A percentile compares a stretch with the other conserved stretches of the same genome.
These are phyloP conservation scores for Solanum appendiculatum DNA, from an alignment of 257 asterid species.

Conservation along the genomic window DNA sequence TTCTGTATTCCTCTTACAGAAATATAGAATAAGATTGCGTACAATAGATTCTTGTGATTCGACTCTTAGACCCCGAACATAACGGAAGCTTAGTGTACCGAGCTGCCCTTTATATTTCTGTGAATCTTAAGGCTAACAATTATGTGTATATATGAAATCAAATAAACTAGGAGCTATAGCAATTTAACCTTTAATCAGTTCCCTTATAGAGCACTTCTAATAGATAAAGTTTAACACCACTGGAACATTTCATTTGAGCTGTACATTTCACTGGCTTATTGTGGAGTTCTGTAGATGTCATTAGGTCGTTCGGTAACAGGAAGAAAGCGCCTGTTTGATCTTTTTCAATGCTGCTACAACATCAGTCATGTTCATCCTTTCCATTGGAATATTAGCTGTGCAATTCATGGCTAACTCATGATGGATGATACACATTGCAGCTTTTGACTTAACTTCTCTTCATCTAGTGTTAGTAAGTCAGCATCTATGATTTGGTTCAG, in stretches of 20 bases:
- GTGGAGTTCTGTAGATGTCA: background rate
- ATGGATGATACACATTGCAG: slow-evolving; percentile 2
- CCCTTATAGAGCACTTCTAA: no score
- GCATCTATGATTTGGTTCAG: background rate
- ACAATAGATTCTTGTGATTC: background rate
- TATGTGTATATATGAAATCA: background rate
- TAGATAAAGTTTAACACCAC: background rate
- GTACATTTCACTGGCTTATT: no score
- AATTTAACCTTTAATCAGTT: background rate
- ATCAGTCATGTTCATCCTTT: slow-evolving; percentile 2
- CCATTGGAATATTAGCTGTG: background rate
- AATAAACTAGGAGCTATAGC: background rate
- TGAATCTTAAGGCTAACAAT: background rate
- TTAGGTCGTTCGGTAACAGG: background rate
- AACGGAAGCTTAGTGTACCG: no score
- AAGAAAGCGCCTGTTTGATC: background rate
- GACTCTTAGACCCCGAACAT: fast-evolving
- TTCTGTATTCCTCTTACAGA: no score
- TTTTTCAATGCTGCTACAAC: slow-evolving; percentile 3
- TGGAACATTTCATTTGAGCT: background rate
- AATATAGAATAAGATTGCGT: no score
- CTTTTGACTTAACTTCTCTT: background rate
- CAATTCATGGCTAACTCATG: slow-evolving; percentile 6
- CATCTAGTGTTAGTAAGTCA: background rate
- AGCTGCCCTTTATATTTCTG: no score